phyloP scores from a whole-genome alignment of 2,329 filamentous ascomycete genomes.

The Colletotrichum echinochloae region DNA sequence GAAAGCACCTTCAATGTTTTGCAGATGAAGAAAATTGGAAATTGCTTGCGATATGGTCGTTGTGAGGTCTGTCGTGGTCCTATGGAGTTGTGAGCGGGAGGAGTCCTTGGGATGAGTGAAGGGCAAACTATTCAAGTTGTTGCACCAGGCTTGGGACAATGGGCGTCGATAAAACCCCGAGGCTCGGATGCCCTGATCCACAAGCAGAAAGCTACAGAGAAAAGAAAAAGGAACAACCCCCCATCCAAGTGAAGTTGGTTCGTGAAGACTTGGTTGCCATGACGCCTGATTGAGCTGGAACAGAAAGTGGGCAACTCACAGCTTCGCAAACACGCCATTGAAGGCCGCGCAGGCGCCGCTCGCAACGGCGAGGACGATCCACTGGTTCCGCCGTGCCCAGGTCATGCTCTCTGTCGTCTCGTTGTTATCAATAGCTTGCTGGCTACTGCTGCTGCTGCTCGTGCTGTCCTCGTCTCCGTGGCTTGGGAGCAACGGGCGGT shows the following conservation, averaged over 20 bases:
- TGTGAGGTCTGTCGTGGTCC: constrained; percentile 69
- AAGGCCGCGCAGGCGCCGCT: constrained; percentile 84
- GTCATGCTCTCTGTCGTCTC: constrained; percentile 32
- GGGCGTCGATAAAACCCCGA: no score
- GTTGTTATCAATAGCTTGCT: not conserved
- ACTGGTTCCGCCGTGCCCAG: constrained; percentile 57
- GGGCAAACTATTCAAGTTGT: not conserved
- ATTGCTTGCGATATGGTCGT: constrained; percentile 59
- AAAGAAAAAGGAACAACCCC: not conserved
- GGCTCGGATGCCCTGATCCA: not conserved
- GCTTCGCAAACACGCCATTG: constrained; percentile 86
- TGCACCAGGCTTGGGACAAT: not conserved
- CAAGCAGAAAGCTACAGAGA: not conserved
- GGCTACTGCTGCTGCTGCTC: constrained; percentile 10
- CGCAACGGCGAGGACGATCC: constrained; percentile 77
- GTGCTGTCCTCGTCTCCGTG: constrained; percentile 37
- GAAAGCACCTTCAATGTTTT: constrained; percentile 54
- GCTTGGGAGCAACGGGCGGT: constrained; percentile 43
- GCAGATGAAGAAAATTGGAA: constrained; percentile 58
- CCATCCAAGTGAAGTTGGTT: not conserved
- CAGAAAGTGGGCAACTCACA: constrained; percentile 63
- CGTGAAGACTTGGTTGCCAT: constrained; percentile 14
- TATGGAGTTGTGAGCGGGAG: constrained; percentile 44
- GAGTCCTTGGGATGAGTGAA: constrained; percentile 14
- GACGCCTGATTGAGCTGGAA: constrained; percentile 7